Evolutionary conservation across 2,329 filamentous ascomycete species (phyloP).

Genomic region (Massarina eburnea): DNA sequence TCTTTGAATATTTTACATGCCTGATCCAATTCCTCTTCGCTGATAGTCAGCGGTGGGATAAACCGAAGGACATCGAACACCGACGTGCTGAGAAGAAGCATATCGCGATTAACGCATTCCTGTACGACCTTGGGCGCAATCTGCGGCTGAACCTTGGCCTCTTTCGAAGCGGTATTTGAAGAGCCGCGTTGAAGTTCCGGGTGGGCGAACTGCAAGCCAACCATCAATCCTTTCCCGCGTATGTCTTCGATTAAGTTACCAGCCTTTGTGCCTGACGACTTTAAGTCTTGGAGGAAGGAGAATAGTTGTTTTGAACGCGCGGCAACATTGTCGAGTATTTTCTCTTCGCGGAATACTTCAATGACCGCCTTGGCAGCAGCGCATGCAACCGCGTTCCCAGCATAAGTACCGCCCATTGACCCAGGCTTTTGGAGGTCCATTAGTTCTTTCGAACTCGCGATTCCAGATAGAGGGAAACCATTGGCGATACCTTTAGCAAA

Average conservation of each 20-base stretch:
- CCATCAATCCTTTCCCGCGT: slow-evolving; percentile 29
- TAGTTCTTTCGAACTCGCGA: slow-evolving; percentile 26
- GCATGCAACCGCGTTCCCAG: slow-evolving; percentile 31
- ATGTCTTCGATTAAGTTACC: slow-evolving; percentile 32
- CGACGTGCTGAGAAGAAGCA: slow-evolving; percentile 33
- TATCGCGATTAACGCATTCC: slow-evolving; percentile 30
- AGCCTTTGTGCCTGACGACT: slow-evolving; percentile 25
- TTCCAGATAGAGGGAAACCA: slow-evolving; percentile 32
- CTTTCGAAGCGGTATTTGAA: slow-evolving; percentile 18
- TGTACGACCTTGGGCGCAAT: slow-evolving; percentile 31
- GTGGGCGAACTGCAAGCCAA: slow-evolving; percentile 30
- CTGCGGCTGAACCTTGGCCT: slow-evolving; percentile 20
- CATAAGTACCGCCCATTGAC: slow-evolving; percentile 34
- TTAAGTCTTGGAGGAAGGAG: slow-evolving; percentile 24
- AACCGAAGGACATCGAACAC: slow-evolving; percentile 33
- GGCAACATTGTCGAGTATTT: slow-evolving; percentile 30
- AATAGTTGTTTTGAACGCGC: slow-evolving; percentile 31
- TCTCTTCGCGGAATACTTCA: slow-evolving; percentile 28
- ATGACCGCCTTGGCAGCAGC: slow-evolving; percentile 30
- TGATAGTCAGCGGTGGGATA: slow-evolving; percentile 32
- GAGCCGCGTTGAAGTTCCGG: slow-evolving; percentile 19
- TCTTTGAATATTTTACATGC: slow-evolving; percentile 30
- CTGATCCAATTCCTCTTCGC: slow-evolving; percentile 26
- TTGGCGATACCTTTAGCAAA: slow-evolving; percentile 42
- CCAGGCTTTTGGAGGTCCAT: slow-evolving; percentile 34